Evolutionary conservation across 805 yeast species (phyloP).

Genomic region (Priceomyces castillae): DNA sequence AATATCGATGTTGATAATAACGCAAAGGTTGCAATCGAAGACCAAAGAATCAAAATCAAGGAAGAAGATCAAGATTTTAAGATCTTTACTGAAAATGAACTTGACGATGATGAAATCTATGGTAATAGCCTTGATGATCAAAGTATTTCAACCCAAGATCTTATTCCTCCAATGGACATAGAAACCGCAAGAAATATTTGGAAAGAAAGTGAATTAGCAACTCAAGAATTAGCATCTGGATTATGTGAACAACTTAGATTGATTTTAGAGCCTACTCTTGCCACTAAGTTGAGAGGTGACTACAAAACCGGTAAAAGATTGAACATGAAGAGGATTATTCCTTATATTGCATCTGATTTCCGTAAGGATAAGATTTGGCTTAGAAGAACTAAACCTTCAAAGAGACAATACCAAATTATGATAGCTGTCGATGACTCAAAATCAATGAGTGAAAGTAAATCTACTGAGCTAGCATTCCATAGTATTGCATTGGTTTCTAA

Average conservation of each 20-base stretch:
- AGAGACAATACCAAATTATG: slow-evolving; percentile 96
- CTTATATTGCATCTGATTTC: slow-evolving; percentile 96
- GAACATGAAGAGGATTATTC: slow-evolving; percentile 96
- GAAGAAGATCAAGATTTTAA: slow-evolving; percentile 27
- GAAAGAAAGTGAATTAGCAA: slow-evolving; percentile 79
- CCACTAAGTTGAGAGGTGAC: slow-evolving; percentile 94
- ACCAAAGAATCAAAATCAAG: slow-evolving; percentile 39
- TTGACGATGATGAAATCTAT: slow-evolving; percentile 15
- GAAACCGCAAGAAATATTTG: slow-evolving; percentile 77
- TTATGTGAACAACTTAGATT: slow-evolving; percentile 90
- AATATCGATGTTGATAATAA: slow-evolving; percentile 49
- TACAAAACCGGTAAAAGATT: slow-evolving; percentile 95
- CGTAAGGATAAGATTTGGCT: slow-evolving; percentile 98
- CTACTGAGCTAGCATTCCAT: slow-evolving; percentile 90
- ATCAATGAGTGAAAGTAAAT: slow-evolving; percentile 92
- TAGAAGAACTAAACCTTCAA: slow-evolving; percentile 94
- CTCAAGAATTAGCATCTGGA: slow-evolving; percentile 82
- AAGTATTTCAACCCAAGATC: background rate
- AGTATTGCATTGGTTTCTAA: slow-evolving; percentile 91
- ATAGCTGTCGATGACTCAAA: slow-evolving; percentile 96
- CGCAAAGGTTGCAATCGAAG: slow-evolving; percentile 48
- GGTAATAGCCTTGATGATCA: background rate
- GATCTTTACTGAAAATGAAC: slow-evolving; percentile 19
- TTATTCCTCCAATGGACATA: slow-evolving; percentile 49
- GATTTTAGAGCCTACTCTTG: slow-evolving; percentile 91